Conservation (phyloP, 1,284 basidiomycete genomes). For the Bondarzewia mesenterica region DNA sequence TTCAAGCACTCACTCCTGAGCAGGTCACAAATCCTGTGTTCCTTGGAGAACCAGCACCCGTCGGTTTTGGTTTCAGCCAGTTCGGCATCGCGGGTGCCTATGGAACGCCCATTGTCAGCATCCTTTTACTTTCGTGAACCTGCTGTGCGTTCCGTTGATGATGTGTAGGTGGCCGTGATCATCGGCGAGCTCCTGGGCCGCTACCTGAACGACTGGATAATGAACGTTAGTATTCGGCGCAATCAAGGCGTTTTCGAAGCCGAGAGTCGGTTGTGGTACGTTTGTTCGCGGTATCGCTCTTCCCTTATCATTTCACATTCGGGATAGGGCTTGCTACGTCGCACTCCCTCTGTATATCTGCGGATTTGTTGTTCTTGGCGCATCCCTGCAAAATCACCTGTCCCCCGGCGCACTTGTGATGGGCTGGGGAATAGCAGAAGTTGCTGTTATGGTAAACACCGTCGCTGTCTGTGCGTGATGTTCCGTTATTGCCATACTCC, state of each 20-base stretch:
- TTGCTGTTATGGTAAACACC: constrained; percentile 57
- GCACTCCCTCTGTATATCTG: constrained; percentile 55
- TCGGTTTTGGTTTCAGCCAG: constrained; percentile 50
- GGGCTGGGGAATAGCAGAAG: constrained; percentile 60
- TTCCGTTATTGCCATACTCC: background rate
- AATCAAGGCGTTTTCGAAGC: constrained; percentile 68
- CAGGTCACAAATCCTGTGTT: constrained; percentile 68
- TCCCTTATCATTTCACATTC: background rate
- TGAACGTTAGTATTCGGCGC: constrained; percentile 44
- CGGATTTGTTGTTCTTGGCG: constrained; percentile 56
- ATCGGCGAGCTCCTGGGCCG: constrained; percentile 62
- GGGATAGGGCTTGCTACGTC: constrained; percentile 51
- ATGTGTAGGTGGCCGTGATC: constrained; percentile 51
- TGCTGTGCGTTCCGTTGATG: background rate
- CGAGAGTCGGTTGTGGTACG: constrained; percentile 60
- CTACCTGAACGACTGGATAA: constrained; percentile 62
- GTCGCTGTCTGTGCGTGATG: constrained; percentile 47
- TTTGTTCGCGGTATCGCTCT: background rate
- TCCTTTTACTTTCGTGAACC: background rate
- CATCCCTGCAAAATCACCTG: constrained; percentile 48
- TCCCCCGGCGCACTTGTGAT: constrained; percentile 48
- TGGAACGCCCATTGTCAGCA: constrained; percentile 53
- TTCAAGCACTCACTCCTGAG: background rate
- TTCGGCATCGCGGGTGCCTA: constrained; percentile 50
- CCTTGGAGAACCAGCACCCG: constrained; percentile 45